These are phyloP conservation scores for Tirmania nivea DNA, from an alignment of 495 filamentous ascomycete genomes.

Conservation along the genomic window DNA sequence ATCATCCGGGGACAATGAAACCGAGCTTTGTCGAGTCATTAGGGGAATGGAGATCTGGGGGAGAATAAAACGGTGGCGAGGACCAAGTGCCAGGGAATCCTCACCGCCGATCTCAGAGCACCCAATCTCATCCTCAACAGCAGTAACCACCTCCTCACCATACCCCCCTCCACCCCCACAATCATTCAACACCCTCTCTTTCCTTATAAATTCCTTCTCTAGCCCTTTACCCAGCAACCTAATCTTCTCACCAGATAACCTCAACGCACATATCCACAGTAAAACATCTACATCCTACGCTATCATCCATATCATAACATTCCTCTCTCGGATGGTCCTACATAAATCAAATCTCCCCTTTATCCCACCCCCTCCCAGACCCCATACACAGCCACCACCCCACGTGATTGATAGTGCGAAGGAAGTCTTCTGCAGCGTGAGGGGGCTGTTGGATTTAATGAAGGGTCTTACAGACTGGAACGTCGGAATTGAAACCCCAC, in stretches of 20 bases:
- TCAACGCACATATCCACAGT: constrained; percentile 59
- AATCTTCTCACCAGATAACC: constrained; percentile 49
- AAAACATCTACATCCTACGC: constrained; percentile 54
- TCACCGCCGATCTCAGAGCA: constrained; percentile 6
- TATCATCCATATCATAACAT: constrained; percentile 56
- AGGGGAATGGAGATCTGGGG: constrained; percentile 63
- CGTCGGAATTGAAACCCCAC: constrained; percentile 52
- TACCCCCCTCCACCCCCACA: not conserved
- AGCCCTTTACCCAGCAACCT: constrained; percentile 43
- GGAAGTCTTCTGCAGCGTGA: constrained; percentile 48
- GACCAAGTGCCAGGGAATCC: constrained; percentile 19
- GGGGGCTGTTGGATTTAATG: constrained; percentile 54
- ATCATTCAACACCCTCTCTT: not conserved
- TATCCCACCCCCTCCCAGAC: constrained; percentile 43
- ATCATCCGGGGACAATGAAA: constrained; percentile 33
- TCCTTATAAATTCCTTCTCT: not conserved
- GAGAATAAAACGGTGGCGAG: constrained; percentile 20
- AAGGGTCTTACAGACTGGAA: constrained; percentile 50
- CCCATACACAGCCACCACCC: constrained; percentile 22
- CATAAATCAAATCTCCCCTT: constrained; percentile 70
- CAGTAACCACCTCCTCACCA: not conserved
- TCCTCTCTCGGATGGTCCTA: constrained; percentile 54
- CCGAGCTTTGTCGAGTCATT: constrained; percentile 53
- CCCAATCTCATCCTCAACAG: too few species aligned
- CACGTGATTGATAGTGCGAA: constrained; percentile 62